Evolutionary conservation across 1,284 basidiomycete genomes (phyloP).

Genomic region (Cutaneotrichosporon daszewskae): DNA sequence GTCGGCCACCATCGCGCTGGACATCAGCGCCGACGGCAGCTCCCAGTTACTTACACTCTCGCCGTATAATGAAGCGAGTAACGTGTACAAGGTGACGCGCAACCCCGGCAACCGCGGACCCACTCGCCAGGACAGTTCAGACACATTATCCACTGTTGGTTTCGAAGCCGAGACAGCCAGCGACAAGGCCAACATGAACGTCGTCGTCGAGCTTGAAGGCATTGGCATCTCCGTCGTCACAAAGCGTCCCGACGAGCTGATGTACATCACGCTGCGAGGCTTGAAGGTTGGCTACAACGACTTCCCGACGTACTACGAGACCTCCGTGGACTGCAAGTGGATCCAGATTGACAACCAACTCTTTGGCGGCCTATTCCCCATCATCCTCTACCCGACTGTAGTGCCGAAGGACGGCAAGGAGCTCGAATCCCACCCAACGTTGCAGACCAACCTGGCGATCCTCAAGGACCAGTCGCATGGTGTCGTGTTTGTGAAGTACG

Average conservation of each 20-base stretch:
- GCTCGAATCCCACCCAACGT: slow-evolving; percentile 79
- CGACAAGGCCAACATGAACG: slow-evolving; percentile 61
- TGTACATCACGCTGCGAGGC: slow-evolving; percentile 76
- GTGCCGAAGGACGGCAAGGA: slow-evolving; percentile 74
- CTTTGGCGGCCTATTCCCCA: slow-evolving; percentile 91
- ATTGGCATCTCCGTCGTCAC: slow-evolving; percentile 92
- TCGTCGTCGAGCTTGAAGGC: slow-evolving; percentile 78
- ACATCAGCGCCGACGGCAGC: slow-evolving; percentile 84
- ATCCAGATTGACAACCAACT: slow-evolving; percentile 97
- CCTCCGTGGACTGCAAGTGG: slow-evolving; percentile 77
- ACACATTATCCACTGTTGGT: slow-evolving; percentile 46
- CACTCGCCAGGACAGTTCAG: slow-evolving; percentile 18
- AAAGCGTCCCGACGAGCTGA: slow-evolving; percentile 77
- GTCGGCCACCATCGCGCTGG: slow-evolving; percentile 71
- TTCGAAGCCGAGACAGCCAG: slow-evolving; percentile 83
- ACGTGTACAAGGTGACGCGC: slow-evolving; percentile 77
- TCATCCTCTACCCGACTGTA: slow-evolving; percentile 91
- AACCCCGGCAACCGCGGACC: slow-evolving; percentile 33
- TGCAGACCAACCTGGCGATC: slow-evolving; percentile 82
- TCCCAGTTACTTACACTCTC: slow-evolving; percentile 84
- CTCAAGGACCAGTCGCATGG: slow-evolving; percentile 74
- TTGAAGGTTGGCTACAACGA: slow-evolving; percentile 83
- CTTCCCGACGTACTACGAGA: slow-evolving; percentile 72
- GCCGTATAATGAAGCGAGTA: slow-evolving; percentile 77
- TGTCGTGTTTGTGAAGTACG: slow-evolving; percentile 95